A percentile compares a stretch with the other conserved stretches of the same genome.
Conservation (phyloP, 192 early-diverging fungal genomes). For the Piromyces finnis region DNA sequence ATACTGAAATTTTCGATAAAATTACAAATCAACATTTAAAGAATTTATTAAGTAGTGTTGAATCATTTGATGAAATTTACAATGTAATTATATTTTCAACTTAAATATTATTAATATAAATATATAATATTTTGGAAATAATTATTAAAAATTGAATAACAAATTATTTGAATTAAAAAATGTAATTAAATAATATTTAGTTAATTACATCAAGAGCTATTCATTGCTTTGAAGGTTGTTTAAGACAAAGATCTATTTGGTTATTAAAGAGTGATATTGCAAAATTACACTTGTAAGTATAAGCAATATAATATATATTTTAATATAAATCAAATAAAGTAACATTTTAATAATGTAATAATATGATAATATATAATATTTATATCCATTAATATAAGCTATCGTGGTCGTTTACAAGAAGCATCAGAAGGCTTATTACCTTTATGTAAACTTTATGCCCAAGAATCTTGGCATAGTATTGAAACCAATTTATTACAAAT, state of each 20-base stretch:
- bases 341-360: no score
- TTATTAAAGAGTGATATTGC: conserved; percentile 61
- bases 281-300: conserved; percentile 49
- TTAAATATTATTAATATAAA: no score
- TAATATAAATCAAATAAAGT: no score
- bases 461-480: conserved; percentile 42
- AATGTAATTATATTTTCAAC: background rate
- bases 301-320: no score
- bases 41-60: conserved; percentile 28
- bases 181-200: conserved; percentile 15
- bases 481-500: conserved; percentile 21
- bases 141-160: no score
- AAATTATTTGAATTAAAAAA: no score
- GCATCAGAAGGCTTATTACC: conserved; percentile 42
- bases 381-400: conserved; percentile 6
- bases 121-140: no score
- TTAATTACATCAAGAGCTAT: conserved; percentile 41
- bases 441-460: conserved; percentile 30
- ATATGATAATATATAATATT: no score
- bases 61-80: conserved; percentile 57
- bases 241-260: conserved; percentile 32
- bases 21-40: conserved; percentile 51
- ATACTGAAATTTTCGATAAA: conserved; percentile 4
- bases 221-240: conserved; percentile 48
- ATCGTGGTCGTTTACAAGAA: conserved; percentile 41